A percentile compares a stretch with the other conserved stretches of the same genome.
phyloP scores from a whole-genome alignment of 2,329 filamentous ascomycete genomes.

The Beauveria brongniartii region DNA sequence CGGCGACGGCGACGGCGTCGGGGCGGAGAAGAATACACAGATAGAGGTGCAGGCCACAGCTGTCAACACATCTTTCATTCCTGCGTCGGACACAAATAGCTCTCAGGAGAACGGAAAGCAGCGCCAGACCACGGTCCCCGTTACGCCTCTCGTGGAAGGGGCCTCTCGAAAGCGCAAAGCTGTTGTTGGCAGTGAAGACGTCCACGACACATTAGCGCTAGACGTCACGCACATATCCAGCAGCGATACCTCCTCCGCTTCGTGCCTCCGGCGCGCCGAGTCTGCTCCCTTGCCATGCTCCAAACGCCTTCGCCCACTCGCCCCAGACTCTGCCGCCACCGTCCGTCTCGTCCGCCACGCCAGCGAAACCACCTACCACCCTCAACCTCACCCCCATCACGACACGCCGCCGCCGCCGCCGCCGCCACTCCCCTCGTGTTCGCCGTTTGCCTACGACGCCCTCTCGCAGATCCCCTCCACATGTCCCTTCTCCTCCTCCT shows the following conservation, averaged over 20 bases:
- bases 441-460: slow-evolving; percentile 11
- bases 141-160: neutral
- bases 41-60: neutral
- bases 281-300: slow-evolving; percentile 22
- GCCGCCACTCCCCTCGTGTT: neutral
- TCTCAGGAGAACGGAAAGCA: neutral
- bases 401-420: neutral
- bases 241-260: slow-evolving; percentile 12
- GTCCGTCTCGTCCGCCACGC: slow-evolving; percentile 18
- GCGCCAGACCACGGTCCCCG: neutral
- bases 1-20: neutral
- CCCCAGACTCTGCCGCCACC: slow-evolving; percentile 12
- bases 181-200: neutral
- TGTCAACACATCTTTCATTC: neutral
- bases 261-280: slow-evolving; percentile 19
- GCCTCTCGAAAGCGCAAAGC: slow-evolving; percentile 1
- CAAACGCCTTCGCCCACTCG: slow-evolving; percentile 20
- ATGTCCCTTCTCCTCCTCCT: slow-evolving; percentile 13
- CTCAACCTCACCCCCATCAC: neutral
- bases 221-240: slow-evolving; percentile 26
- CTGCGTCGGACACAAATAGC: neutral
- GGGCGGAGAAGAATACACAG: neutral
- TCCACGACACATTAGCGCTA: slow-evolving; percentile 12
- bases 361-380: slow-evolving; percentile 19
- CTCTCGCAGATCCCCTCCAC: slow-evolving; percentile 13